Evolutionary conservation across 2,329 filamentous ascomycete species (phyloP).

Genomic region (Fusarium xyrophilum): DNA sequence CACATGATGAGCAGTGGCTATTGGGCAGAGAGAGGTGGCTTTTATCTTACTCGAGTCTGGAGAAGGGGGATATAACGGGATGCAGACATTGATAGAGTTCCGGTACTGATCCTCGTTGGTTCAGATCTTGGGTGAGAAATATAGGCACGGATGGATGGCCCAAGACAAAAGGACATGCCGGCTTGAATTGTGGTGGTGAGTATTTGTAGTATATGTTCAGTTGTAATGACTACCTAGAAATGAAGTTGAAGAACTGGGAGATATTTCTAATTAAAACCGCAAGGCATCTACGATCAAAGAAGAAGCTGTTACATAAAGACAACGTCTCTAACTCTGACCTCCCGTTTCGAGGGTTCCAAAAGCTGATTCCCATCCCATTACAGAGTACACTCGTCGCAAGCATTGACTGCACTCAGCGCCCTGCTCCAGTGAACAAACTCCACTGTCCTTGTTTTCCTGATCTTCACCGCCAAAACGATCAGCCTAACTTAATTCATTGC

Average conservation of each 20-base stretch:
- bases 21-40: background rate
- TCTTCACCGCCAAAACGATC: background rate
- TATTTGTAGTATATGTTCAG: background rate
- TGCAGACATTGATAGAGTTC: conserved; percentile 15
- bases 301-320: conserved; percentile 1
- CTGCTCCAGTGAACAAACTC: background rate
- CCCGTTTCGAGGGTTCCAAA: background rate
- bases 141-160: background rate
- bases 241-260: background rate
- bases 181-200: background rate
- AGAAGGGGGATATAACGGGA: conserved; percentile 1
- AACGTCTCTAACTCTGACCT: background rate
- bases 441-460: background rate
- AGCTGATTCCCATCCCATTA: background rate
- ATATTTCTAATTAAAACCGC: conserved; percentile 16
- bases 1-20: background rate
- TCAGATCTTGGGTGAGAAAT: background rate
- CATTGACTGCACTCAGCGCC: background rate
- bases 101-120: background rate
- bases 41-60: conserved; percentile 4
- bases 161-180: background rate
- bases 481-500: background rate
- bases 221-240: fast-evolving
- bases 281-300: background rate
- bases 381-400: background rate